A percentile compares a stretch with the other conserved stretches of the same genome.
Conservation (phyloP, 2,329 filamentous ascomycete genomes). For the Zasmidium citrigriseum region DNA sequence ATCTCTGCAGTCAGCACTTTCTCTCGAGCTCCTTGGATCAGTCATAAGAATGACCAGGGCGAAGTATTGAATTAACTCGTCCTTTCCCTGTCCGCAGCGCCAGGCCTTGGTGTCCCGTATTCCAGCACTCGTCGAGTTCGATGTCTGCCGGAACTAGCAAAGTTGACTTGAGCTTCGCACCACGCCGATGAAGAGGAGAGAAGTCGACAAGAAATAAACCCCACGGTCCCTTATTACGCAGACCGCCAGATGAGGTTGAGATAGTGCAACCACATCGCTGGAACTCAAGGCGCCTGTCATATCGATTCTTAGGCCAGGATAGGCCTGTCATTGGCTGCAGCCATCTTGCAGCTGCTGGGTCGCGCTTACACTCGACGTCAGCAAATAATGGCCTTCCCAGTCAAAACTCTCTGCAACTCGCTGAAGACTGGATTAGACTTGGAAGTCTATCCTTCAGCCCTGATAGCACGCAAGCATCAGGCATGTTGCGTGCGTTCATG, state of each 20-base stretch:
- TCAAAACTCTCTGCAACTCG: background rate
- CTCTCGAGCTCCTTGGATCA: background rate
- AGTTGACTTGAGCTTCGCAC: too few species aligned
- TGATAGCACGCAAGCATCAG: background rate
- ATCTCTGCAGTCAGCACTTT: background rate
- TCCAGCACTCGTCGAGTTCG: too few species aligned
- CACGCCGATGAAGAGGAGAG: background rate
- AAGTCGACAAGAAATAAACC: background rate
- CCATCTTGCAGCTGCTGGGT: background rate
- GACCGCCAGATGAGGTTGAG: slow-evolving; percentile 9
- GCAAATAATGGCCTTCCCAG: slow-evolving; percentile 2
- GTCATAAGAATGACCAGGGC: background rate
- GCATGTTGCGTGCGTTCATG: slow-evolving; percentile 1
- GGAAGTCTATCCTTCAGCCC: slow-evolving; percentile 1
- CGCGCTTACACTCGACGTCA: slow-evolving; percentile 2
- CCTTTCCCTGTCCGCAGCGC: background rate
- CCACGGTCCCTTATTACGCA: slow-evolving; percentile 8
- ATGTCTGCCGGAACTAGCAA: too few species aligned
- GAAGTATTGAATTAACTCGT: background rate
- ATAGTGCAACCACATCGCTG: slow-evolving; percentile 3
- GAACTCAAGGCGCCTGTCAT: slow-evolving; percentile 7
- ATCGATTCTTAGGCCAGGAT: slow-evolving; percentile 13
- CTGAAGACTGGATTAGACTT: background rate
- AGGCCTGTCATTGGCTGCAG: slow-evolving; percentile 9
- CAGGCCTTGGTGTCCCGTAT: too few species aligned